Evolutionary conservation across 441 rosid species (phyloP).

Genomic region (Adansonia gregorii): DNA sequence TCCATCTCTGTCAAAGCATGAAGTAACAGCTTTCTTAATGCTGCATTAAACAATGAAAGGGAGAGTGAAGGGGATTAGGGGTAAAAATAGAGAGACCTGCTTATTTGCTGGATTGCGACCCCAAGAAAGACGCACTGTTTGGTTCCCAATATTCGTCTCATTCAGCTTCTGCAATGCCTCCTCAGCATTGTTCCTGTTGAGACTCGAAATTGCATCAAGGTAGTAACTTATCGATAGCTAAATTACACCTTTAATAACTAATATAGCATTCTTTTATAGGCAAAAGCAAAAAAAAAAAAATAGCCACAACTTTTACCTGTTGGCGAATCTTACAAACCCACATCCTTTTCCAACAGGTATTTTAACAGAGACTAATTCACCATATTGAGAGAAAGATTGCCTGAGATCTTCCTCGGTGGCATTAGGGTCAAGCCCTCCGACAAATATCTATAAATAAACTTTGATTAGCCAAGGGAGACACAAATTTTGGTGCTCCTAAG

Average conservation of each 20-base stretch:
- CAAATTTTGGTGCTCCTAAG: constrained; percentile 28
- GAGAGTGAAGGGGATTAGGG: neutral
- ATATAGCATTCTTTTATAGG: constrained; percentile 2
- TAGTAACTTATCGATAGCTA: neutral
- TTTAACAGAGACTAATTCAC: constrained; percentile 87
- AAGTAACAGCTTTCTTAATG: constrained; percentile 2
- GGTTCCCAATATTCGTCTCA: constrained; percentile 76
- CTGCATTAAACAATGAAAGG: neutral
- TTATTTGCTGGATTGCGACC: constrained; percentile 89
- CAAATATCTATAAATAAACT: constrained; percentile 69
- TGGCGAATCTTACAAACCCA: constrained; percentile 88
- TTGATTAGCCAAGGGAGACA: constrained; percentile 29
- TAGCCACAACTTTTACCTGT: constrained; percentile 52
- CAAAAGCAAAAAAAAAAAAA: constrained; percentile 14
- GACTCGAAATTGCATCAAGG: constrained; percentile 26
- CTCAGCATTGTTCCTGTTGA: constrained; percentile 73
- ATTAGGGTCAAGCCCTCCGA: constrained; percentile 89
- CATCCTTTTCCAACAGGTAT: constrained; percentile 91
- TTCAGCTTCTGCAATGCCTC: constrained; percentile 87
- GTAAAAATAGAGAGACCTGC: constrained; percentile 52
- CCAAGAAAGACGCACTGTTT: constrained; percentile 95
- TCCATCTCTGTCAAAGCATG: neutral
- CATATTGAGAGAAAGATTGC: constrained; percentile 70
- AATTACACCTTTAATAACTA: constrained; percentile 10
- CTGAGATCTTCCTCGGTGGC: constrained; percentile 84